Conservation (phyloP, 495 filamentous ascomycete genomes). For the Rhypophila decipiens region DNA sequence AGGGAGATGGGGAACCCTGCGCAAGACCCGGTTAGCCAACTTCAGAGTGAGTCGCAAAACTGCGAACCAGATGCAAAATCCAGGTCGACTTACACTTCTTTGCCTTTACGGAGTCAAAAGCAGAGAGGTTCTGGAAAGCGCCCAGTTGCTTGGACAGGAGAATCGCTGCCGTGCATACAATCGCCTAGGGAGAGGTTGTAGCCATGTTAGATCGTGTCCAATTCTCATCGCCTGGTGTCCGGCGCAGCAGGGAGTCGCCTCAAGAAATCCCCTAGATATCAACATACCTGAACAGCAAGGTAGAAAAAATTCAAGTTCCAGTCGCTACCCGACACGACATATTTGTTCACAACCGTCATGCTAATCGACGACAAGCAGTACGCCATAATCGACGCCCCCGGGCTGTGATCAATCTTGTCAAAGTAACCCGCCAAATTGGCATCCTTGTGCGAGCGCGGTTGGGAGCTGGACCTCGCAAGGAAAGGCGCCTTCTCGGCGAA, state of each 20-base stretch:
- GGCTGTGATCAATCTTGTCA: conserved; percentile 59
- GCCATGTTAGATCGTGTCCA: neutral
- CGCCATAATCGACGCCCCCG: conserved; percentile 71
- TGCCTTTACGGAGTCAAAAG: conserved; percentile 86
- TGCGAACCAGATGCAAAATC: neutral
- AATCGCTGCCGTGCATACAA: conserved; percentile 89
- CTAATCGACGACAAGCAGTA: conserved; percentile 94
- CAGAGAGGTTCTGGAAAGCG: conserved; percentile 76
- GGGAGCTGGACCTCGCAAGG: conserved; percentile 34
- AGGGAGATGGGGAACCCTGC: conserved; percentile 96
- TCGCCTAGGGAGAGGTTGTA: conserved; percentile 49
- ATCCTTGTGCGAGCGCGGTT: conserved; percentile 41
- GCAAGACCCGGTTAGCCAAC: conserved; percentile 17
- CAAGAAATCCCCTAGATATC: too few species aligned
- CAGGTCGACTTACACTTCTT: conserved; percentile 65
- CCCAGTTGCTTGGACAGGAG: conserved; percentile 73
- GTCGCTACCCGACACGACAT: conserved; percentile 78
- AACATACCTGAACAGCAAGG: conserved; percentile 76
- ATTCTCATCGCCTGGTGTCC: neutral
- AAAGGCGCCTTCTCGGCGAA: conserved; percentile 51
- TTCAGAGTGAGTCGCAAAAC: neutral
- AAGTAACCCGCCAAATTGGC: conserved; percentile 31
- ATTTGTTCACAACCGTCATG: conserved; percentile 99
- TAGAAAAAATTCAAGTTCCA: conserved; percentile 99
- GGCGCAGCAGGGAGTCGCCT: neutral